Evolutionary conservation across 352 stramenopile species (phyloP), one percentile per base, ranked within the genome.

Genomic region (Globisporangium cylindrosporum): DNA sequence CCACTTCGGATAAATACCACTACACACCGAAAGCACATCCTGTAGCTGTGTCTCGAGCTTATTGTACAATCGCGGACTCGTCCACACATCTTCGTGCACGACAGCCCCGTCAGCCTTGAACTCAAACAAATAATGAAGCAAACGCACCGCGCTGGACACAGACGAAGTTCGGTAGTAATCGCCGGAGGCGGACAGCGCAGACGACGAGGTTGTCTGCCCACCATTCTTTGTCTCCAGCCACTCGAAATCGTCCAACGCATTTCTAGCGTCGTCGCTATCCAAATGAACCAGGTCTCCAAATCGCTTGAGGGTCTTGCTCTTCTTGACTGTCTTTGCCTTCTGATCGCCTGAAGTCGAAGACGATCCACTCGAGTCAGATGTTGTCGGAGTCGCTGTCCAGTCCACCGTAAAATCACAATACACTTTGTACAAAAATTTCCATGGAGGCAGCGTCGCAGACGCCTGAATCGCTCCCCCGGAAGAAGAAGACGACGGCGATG

Each of bases 21-120:
- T 93, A 71, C 83, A 92, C 48, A 94, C 78, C 1, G 82, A 89
- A n/a, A 95, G 73, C 64, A 93, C 84, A 71, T 95, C 86, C 70
- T 91, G 82, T 59, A 95, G 70, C 67, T 95, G 88, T 22, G 74
- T 75, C 63, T 92, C 82, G 62, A 94, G 69, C 67, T 94, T 95
- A 69, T 90, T 90, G 69, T 84, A 89, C 69, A 95, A 70, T 22
- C 81, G 75, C n/a, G 84, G 76, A 51, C 79, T 95, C 25, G 73
- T 76, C 88, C 88, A 95, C 36, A 88, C 56, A 59, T 82, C 74
- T 72, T 86, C 63, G 69, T 82, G 62, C 6, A 81, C 48, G 64
- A 67, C 66, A 4, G 36, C 62, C 22, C 32, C 22, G 62, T 73
- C 54, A 41, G 67, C 59, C 25, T 70, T 75, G 59, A 74, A 85